Base-by-base conservation (phyloP, 2,329 filamentous ascomycete species). In the Acarospora socialis region DNA sequence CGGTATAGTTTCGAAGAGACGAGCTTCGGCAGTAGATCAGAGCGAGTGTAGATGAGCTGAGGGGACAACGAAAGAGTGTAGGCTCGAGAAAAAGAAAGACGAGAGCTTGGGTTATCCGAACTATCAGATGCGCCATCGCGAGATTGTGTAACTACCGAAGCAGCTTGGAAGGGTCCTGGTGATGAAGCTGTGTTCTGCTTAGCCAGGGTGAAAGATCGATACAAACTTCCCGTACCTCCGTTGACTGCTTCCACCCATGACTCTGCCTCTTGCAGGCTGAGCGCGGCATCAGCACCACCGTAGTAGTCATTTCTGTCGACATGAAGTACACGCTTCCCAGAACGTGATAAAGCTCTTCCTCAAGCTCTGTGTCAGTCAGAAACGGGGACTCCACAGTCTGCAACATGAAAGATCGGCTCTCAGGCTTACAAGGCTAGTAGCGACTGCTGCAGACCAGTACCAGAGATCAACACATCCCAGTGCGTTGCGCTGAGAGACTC, bases 1-100 rank as follows among this genome's bases (percentile, higher is more conserved):
- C 77, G 73, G 49, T 87, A 87, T 8, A 84, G 79, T 44, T 77
- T 79, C 5, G 87, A 93, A 2, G 84, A 83, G n/a, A 95, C 81
- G 10, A 95, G 70, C 46, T 76, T 70, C 6, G 74, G 70, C 4
- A 95, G 63, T 20, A 95, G 66, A 42, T 71, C 66, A 2, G 86
- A 92, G 33, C 77, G 77, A 7, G 81, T 72, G 55, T 94, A 90
- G 32, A 95, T 75, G 40, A 94, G 63, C 47, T 92, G 81, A 5
- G 90, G 86, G 13, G 83, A 79, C 7, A 95, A 65, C 1, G 83
- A 77, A 23, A 98, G 57, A 21, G 77, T 82, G 54, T 95, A 95
- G 18, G 78, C 68, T 43, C 86, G 71, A 4, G 81, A 71, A 28
- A 70, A 65, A 4, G 65, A 64, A 17, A 83, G 59, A 37, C 63